Conservation (phyloP, 208 protist species). For the Acanthamoeba quina region DNA sequence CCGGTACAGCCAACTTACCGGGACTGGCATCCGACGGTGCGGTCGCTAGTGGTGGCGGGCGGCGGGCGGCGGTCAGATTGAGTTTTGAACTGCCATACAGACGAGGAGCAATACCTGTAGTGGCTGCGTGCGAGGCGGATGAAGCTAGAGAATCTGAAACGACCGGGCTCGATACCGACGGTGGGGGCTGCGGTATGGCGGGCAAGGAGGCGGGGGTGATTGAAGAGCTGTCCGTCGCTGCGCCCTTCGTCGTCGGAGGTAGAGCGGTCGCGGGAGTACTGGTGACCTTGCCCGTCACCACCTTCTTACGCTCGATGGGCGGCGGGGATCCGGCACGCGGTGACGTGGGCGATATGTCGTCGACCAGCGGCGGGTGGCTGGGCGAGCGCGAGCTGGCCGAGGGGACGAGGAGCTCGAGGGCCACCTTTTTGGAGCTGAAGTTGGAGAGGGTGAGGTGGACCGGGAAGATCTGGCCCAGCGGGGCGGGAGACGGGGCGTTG, state of each 20-base stretch:
- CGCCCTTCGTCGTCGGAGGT: background rate
- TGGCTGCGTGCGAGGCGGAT: background rate
- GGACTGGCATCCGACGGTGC: background rate
- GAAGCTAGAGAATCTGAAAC: background rate
- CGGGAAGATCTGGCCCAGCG: slow-evolving; percentile 46
- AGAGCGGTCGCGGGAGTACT: background rate
- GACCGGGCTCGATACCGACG: background rate
- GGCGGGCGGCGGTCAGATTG: background rate
- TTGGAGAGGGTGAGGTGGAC: slow-evolving; percentile 57
- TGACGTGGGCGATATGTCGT: slow-evolving; percentile 26
- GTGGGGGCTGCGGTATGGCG: background rate
- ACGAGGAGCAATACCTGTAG: no score
- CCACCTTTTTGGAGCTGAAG: background rate
- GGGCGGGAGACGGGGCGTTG: slow-evolving; percentile 36
- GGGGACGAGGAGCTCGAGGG: slow-evolving; percentile 53
- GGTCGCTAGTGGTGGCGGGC: background rate
- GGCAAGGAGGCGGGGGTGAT: background rate
- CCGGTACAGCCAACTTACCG: background rate
- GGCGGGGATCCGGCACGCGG: background rate
- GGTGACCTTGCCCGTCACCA: background rate
- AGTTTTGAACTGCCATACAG: no score
- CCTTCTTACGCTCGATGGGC: slow-evolving; percentile 38
- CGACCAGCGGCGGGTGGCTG: slow-evolving; percentile 24
- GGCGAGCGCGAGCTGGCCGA: slow-evolving; percentile 20
- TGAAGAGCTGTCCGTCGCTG: background rate